These are phyloP conservation scores for Atkinsonella texensis DNA, from an alignment of 2,329 filamentous ascomycete species.

Conservation along the genomic window DNA sequence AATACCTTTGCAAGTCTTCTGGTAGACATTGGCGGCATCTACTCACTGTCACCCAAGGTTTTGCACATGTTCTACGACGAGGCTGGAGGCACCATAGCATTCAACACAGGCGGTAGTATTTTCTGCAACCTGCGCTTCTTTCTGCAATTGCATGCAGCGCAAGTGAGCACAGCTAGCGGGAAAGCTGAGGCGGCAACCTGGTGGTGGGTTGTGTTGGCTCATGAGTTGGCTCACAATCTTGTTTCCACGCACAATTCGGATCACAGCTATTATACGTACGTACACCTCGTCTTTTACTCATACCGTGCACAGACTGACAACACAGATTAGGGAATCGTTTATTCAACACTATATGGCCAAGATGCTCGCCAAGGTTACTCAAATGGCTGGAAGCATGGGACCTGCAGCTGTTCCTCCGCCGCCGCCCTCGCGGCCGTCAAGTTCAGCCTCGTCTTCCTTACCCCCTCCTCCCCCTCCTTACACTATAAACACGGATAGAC, in stretches of 20 bases:
- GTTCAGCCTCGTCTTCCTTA: slow-evolving; percentile 5
- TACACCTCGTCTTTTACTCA: slow-evolving; percentile 6
- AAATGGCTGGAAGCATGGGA: slow-evolving; percentile 13
- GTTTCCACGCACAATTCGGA: slow-evolving; percentile 64
- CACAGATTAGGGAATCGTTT: slow-evolving; percentile 51
- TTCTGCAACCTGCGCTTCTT: slow-evolving; percentile 94
- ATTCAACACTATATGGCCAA: slow-evolving; percentile 65
- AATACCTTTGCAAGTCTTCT: slow-evolving; percentile 60
- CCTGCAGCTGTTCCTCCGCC: slow-evolving; percentile 5
- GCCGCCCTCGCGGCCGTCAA: neutral
- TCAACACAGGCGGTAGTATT: slow-evolving; percentile 75
- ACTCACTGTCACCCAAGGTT: slow-evolving; percentile 53
- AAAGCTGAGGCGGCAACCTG: slow-evolving; percentile 63
- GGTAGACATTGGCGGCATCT: slow-evolving; percentile 57
- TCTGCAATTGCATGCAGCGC: slow-evolving; percentile 57
- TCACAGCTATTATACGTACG: slow-evolving; percentile 72
- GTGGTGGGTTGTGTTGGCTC: slow-evolving; percentile 94
- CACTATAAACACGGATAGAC: slow-evolving; percentile 4
- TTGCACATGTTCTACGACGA: slow-evolving; percentile 85
- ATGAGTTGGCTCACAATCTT: slow-evolving; percentile 92
- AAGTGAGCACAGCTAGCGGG: slow-evolving; percentile 28
- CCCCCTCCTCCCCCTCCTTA: slow-evolving; percentile 15
- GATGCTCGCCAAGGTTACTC: slow-evolving; percentile 45
- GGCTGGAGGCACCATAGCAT: slow-evolving; percentile 71
- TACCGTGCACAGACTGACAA: neutral